These are phyloP conservation scores for Apiotrichum gamsii DNA, from an alignment of 1,284 basidiomycete species.

Conservation along the genomic window DNA sequence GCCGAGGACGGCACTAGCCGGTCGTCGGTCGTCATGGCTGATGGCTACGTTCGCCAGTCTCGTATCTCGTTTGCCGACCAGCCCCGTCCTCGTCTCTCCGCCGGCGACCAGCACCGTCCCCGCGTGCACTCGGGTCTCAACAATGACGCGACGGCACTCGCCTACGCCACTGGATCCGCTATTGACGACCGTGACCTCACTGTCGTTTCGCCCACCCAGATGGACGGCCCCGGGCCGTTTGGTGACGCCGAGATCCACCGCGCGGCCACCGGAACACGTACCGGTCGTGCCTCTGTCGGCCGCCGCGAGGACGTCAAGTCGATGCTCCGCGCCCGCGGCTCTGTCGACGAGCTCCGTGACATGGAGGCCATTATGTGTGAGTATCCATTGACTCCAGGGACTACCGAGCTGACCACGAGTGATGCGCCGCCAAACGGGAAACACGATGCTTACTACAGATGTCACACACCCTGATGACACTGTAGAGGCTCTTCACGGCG, in stretches of 20 bases:
- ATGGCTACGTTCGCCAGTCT: constrained; percentile 41
- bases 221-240: constrained; percentile 59
- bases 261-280: too few species aligned
- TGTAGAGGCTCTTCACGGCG: constrained; percentile 24
- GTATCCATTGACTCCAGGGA: background rate
- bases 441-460: too few species aligned
- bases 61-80: constrained; percentile 44
- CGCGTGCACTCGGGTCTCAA: constrained; percentile 39
- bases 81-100: constrained; percentile 52
- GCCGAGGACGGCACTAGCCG: constrained; percentile 26
- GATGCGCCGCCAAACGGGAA: background rate
- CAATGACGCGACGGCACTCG: constrained; percentile 24
- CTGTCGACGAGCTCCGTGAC: constrained; percentile 41
- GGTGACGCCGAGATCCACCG: constrained; percentile 59
- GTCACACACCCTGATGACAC: constrained; percentile 11
- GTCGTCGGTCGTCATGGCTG: constrained; percentile 56
- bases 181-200: constrained; percentile 28
- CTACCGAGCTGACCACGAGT: too few species aligned
- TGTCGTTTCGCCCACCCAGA: constrained; percentile 60
- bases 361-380: constrained; percentile 28
- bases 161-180: constrained; percentile 39
- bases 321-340: constrained; percentile 25
- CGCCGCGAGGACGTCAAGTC: background rate
- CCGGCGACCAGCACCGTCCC: constrained; percentile 56
- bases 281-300: constrained; percentile 7